Base-by-base conservation (phyloP, 2,329 filamentous ascomycete species). In the Mycosphaerelloides madeirae region DNA sequence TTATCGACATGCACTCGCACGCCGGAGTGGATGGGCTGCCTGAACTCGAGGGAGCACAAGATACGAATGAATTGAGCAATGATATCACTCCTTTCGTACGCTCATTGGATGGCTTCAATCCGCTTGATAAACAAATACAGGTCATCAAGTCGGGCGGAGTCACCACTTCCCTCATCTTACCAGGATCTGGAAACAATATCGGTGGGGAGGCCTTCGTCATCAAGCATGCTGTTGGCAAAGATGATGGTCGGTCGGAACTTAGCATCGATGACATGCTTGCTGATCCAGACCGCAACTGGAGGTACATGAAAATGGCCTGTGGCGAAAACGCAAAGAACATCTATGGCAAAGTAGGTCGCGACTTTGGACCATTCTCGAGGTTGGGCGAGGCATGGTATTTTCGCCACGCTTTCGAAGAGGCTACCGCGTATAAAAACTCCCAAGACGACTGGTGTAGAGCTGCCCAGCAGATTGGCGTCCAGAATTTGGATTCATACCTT, bases 291-390 rank as follows among this genome's bases (percentile, higher is more conserved):
- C 71, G 72, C 16, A 77, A 70, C 48, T 83, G 81, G 77, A 73
- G 83, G 15, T 86, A 84, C 62, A 83, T 87, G 73, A 86, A 87
- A 68, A 86, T 86, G 82, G 83, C 83, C 0, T 86, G 50, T 31
- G 83, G 83, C 29, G 83, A 86, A 65, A 86, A 86, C 55, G 69
- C 82, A 1, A 84, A 84, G 66, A 67, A 73, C 1, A 67, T 79
- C 1, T 83, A 84, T 48, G 80, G 80, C 8, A 70, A 68, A 35
- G 57, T 67, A 3, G 79, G 78, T 18, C 39, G 59, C n/a, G 70
- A 73, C 40, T 68, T 68, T 35, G 76, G 77, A 0, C 80, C 80
- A 0, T 72, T 72, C 43, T 84, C 78, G 49, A 71, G 83, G 1
- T 68, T 86, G 57, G 83, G 83, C 7, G 81, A 86, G 65, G 82